Conservation (phyloP, 805 yeast species). For the Trichomonascus vanleenenianus region DNA sequence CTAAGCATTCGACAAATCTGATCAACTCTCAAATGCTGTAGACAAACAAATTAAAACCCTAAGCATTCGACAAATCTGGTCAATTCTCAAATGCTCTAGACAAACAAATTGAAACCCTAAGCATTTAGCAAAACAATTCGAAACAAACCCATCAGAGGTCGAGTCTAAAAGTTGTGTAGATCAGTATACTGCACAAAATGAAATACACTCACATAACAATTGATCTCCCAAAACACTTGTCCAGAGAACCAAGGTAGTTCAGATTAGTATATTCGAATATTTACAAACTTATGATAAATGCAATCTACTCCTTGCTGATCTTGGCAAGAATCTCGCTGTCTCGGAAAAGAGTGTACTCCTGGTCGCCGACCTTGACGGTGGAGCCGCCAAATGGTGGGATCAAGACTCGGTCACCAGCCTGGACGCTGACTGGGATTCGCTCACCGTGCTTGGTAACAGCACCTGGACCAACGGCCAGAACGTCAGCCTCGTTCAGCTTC, state of each 20-base stretch:
- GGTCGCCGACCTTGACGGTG: conserved; percentile 78
- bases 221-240: too few species aligned
- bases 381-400: conserved; percentile 95
- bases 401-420: conserved; percentile 88
- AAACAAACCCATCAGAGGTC: too few species aligned
- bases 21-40: too few species aligned
- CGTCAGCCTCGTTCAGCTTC: conserved; percentile 87
- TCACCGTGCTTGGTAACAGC: conserved; percentile 67
- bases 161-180: too few species aligned
- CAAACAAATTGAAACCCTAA: too few species aligned
- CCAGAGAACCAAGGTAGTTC: not conserved
- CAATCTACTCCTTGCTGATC: conserved; percentile 50
- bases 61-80: too few species aligned
- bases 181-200: too few species aligned
- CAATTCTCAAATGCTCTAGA: too few species aligned
- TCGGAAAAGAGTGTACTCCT: conserved; percentile 65
- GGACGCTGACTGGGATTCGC: conserved; percentile 62
- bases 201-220: too few species aligned
- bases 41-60: too few species aligned
- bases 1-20: too few species aligned
- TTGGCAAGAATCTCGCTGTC: conserved; percentile 94
- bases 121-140: too few species aligned
- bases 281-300: not conserved
- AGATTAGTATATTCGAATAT: not conserved
- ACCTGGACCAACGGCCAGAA: conserved; percentile 95